Evolutionary conservation across 2,329 filamentous ascomycete species (phyloP).

Genomic region (Botryotinia globosa): DNA sequence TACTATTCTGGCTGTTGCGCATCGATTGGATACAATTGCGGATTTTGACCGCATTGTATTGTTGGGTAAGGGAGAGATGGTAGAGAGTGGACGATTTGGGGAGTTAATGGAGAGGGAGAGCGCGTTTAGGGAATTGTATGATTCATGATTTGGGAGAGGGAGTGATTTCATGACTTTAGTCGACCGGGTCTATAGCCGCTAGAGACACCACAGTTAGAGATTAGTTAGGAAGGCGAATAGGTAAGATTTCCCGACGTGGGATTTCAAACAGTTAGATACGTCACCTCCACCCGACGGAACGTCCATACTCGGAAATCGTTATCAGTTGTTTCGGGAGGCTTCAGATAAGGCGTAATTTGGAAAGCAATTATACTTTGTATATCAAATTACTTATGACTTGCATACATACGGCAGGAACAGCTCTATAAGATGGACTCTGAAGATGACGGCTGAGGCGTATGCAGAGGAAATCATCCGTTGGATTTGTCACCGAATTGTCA

Average conservation of each 20-base stretch:
- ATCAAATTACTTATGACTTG: background rate
- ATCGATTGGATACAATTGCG: constrained; percentile 45
- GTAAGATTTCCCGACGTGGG: background rate
- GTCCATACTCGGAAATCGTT: background rate
- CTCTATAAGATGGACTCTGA: background rate
- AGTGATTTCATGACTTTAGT: background rate
- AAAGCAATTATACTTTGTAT: background rate
- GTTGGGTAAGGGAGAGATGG: constrained; percentile 14
- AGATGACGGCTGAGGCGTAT: background rate
- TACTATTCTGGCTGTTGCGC: constrained; percentile 49
- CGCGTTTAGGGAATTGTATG: constrained; percentile 40
- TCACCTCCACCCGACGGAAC: background rate
- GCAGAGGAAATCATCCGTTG: background rate
- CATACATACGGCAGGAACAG: background rate
- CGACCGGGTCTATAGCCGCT: background rate
- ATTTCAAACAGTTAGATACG: background rate
- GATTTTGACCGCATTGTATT: constrained; percentile 41
- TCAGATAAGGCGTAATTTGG: background rate
- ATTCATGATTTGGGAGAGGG: constrained; percentile 7
- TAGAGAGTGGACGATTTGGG: constrained; percentile 8
- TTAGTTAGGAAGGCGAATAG: background rate
- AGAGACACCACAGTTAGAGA: background rate
- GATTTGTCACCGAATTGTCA: background rate
- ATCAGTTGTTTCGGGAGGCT: background rate
- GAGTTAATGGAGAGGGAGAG: constrained; percentile 2